Conservation (phyloP, 176 grass and related monocot species). For the Ensete glaucum region DNA sequence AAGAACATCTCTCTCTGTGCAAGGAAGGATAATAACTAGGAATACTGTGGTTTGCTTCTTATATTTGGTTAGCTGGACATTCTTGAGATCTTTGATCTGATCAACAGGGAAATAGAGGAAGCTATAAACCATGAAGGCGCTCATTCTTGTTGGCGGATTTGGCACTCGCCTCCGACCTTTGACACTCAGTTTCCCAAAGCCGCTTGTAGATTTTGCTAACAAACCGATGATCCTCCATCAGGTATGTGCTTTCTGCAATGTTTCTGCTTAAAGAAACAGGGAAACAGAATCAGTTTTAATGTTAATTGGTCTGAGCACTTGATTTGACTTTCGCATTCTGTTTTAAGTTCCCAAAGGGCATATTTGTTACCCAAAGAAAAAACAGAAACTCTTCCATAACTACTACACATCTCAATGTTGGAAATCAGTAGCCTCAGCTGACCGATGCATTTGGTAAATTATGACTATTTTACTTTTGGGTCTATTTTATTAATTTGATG, state of each 20-base stretch:
- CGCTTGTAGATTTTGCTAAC: conserved; percentile 11
- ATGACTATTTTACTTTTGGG: no score
- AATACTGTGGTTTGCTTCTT: background rate
- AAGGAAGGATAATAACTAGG: background rate
- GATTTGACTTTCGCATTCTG: no score
- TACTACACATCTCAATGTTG: no score
- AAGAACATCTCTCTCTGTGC: background rate
- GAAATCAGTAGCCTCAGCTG: no score
- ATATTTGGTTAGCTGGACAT: background rate
- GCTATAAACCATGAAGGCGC: conserved; percentile 2
- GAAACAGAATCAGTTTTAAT: no score
- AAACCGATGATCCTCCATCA: conserved; percentile 10
- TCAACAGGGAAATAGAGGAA: background rate
- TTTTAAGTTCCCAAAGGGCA: no score
- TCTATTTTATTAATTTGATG: no score
- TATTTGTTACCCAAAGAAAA: no score
- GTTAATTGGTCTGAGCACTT: no score
- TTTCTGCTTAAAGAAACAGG: background rate
- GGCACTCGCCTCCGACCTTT: conserved; percentile 3
- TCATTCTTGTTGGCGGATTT: conserved; percentile 10
- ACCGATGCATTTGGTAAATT: no score
- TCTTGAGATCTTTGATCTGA: background rate
- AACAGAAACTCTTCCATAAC: no score
- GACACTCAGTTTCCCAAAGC: conserved; percentile 2
- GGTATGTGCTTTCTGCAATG: background rate